These are phyloP conservation scores for Erysiphe neolycopersici DNA, from an alignment of 2,329 filamentous ascomycete species.

Conservation along the genomic window DNA sequence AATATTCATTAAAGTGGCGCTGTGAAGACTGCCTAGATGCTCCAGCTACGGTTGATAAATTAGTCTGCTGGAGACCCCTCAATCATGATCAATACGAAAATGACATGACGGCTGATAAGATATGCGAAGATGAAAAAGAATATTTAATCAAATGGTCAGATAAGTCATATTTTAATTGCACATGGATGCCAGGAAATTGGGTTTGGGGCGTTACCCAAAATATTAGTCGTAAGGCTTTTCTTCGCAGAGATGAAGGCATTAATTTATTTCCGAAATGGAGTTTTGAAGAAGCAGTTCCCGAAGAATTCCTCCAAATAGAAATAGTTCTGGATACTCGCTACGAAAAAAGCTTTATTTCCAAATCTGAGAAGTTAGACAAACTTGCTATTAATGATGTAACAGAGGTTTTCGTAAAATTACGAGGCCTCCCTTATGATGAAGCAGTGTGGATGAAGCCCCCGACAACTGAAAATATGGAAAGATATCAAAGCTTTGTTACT, in stretches of 20 bases:
- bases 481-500: slow-evolving; percentile 53
- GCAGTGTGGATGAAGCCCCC: slow-evolving; percentile 75
- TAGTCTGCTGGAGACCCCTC: slow-evolving; percentile 70
- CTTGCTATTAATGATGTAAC: slow-evolving; percentile 45
- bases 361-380: slow-evolving; percentile 42
- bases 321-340: slow-evolving; percentile 69
- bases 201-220: slow-evolving; percentile 41
- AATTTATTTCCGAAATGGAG: slow-evolving; percentile 39
- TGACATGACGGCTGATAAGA: slow-evolving; percentile 24
- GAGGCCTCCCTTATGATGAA: slow-evolving; percentile 75
- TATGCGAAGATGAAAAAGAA: slow-evolving; percentile 59
- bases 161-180: slow-evolving; percentile 54
- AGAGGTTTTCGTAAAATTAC: slow-evolving; percentile 65
- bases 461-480: slow-evolving; percentile 27
- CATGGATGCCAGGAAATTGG: slow-evolving; percentile 80
- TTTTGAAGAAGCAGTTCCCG: slow-evolving; percentile 55
- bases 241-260: slow-evolving; percentile 35
- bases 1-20: slow-evolving; percentile 50
- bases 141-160: slow-evolving; percentile 77
- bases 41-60: slow-evolving; percentile 39
- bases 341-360: slow-evolving; percentile 22
- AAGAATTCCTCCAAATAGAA: slow-evolving; percentile 64
- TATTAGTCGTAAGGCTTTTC: slow-evolving; percentile 47
- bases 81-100: slow-evolving; percentile 27
- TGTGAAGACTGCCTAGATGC: slow-evolving; percentile 51